phyloP scores from a whole-genome alignment of 2,329 filamentous ascomycete genomes.

The Epichloe sp. region DNA sequence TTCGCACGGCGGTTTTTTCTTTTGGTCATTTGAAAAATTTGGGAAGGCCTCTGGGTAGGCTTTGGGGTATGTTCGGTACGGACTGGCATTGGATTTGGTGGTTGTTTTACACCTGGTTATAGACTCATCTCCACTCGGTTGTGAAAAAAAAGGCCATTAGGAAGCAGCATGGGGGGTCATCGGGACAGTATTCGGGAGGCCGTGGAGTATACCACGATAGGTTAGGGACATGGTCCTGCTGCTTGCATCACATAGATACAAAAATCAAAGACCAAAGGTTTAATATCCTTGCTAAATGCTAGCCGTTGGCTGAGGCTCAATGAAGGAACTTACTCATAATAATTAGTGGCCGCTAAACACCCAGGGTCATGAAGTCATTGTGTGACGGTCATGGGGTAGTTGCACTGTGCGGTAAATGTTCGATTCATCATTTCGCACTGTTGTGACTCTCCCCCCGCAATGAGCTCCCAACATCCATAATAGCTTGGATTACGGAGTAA shows the following conservation, averaged over 20 bases:
- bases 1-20: slow-evolving; percentile 19
- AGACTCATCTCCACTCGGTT: slow-evolving; percentile 39
- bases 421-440: fast-evolving
- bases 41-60: slow-evolving; percentile 8
- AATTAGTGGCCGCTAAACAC: no score
- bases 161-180: slow-evolving; percentile 17
- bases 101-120: slow-evolving; percentile 17
- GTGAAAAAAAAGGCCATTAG: slow-evolving; percentile 13
- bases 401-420: not conserved
- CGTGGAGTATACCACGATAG: slow-evolving; percentile 9
- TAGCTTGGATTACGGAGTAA: no score
- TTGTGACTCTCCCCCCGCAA: not conserved
- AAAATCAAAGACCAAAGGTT: not conserved
- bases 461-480: not conserved
- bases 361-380: no score
- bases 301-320: not conserved
- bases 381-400: not conserved
- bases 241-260: slow-evolving; percentile 15
- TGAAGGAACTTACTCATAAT: not conserved
- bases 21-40: slow-evolving; percentile 10
- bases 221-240: slow-evolving; percentile 15
- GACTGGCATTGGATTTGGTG: slow-evolving; percentile 9
- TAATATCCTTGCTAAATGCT: not conserved
- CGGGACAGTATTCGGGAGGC: slow-evolving; percentile 1
- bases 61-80: slow-evolving; percentile 1